Base-by-base conservation (phyloP, 331 rosid genomes). In the Erythrophleum ivorense region DNA sequence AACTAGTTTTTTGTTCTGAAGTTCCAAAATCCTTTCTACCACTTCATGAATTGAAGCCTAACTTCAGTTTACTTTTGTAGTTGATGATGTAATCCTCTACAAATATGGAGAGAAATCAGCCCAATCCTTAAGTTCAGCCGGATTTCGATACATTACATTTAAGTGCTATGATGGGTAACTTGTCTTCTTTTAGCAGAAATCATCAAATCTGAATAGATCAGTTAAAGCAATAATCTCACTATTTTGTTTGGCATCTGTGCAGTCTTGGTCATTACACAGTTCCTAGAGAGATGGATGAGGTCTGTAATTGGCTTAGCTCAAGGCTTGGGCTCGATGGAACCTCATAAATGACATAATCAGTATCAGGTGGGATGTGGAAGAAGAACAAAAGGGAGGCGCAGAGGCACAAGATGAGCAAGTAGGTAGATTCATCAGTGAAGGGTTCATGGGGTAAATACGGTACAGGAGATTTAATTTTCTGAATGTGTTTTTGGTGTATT, bases 201-300 rank as follows among this genome's bases (percentile, higher is more conserved):
- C 9, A 66, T 4, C 48, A 8, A 64, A 29, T 76, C 5, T 72
- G 54, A 66, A 76, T 59, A 21, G 50, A 65, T 71, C 38, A 54
- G 43, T 21, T 69, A 4, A 70, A 75, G 78, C 45, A 78, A 4
- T 14, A 70, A 40, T 29, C 70, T 80, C 36, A 83, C 13, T 9
- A 59, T 60, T 48, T 58, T 77, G 72, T 85, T 78, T 55, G 60
- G 86, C 81, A 40, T 81, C 63, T 73, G 89, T 88, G 86, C 97
- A 96, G 99, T 89, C 83, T 96, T 74, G 99, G 98, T 33, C 99
- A 96, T 73, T 96, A 92, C 88, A 94, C 98, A 71, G 87, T 96
- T 65, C 98, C 98, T 7, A 91, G 89, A 87, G 99, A 96, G 89
- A 96, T 94, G 99, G 89, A 91, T 48, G 99, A 96, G 60, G 97